Base-by-base conservation (phyloP, 176 grass and related monocot genomes). In the Carex myosuroides region DNA sequence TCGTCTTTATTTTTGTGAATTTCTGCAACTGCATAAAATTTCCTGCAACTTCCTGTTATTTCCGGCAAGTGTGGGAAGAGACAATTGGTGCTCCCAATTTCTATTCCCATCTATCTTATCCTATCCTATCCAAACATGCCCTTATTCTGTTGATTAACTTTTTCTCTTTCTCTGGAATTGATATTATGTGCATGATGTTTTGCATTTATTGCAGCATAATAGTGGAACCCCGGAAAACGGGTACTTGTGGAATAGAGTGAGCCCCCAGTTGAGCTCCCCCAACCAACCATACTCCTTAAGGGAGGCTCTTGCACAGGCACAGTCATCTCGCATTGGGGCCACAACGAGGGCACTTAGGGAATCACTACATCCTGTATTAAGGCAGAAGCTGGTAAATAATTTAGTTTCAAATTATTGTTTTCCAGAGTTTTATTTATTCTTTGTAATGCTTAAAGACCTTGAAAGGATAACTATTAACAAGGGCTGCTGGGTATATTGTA, bases 281-380 rank as follows among this genome's bases (percentile, higher is more conserved):
- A 99, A 95, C 70, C 96, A 99, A 84, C 96, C 96, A 55, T 99
- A 99, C 90, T 99, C 96, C 75, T 87, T 99, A 82, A 93, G 96
- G 66, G 96, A 99, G 87, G 96, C 96, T 83, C 92, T 99, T 88
- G 93, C 93, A 56, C 96, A 99, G 57, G 96, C 96, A 2, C 96
- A 99, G 56, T 99, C 96, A 85, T 99, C 96, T 91, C 92, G 93
- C 87, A 93, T 95, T 63, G 96, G 96, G 44, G 86, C 96, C 79
- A 92, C 92, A 10, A 78, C 91, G 8, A 92, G 96, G 85, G 96
- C 96, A 79, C 63, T 99, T 82, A 88, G 91, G 81, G 96, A 99
- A 68, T 99, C 96, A 76, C 85, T 99, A 53, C 96, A 99, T 88
- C 96, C 96, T 66, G 88, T 89, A 78, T 84, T 99, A 79, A 90